These are phyloP conservation scores for Xylaria arbuscula DNA, from an alignment of 2,329 filamentous ascomycete genomes.

Conservation along the genomic window DNA sequence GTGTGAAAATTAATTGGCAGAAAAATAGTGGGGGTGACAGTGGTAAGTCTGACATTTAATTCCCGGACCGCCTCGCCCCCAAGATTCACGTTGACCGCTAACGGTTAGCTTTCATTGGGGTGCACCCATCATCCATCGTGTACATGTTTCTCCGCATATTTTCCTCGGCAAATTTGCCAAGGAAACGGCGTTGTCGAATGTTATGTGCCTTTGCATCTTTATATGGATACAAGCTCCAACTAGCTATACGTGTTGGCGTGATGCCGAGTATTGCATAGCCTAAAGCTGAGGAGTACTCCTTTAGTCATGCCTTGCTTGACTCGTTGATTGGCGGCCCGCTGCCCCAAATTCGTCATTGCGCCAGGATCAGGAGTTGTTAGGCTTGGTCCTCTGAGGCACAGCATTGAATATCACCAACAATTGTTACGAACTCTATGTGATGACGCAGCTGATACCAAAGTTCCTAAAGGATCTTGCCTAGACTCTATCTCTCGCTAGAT, in stretches of 20 bases:
- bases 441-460: not conserved
- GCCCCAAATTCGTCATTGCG: not conserved
- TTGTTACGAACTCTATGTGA: not conserved
- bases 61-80: too few species aligned
- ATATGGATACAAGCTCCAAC: not conserved
- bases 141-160: not conserved
- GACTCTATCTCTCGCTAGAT: not conserved
- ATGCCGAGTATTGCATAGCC: not conserved
- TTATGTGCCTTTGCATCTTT: not conserved
- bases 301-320: not conserved
- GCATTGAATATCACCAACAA: not conserved
- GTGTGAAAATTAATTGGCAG: too few species aligned
- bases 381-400: not conserved
- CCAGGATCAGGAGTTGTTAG: not conserved
- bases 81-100: not conserved
- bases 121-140: not conserved
- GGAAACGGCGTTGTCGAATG: not conserved
- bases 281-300: not conserved
- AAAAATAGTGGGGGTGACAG: too few species aligned
- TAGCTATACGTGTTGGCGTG: not conserved
- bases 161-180: constrained; percentile 3
- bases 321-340: not conserved
- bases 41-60: too few species aligned
- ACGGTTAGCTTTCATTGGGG: not conserved
- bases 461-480: not conserved